Percentiles rank a stretch among this genome's conserved stretches.
phyloP scores from a whole-genome alignment of 805 yeast species.

The Starmerella kuoi region DNA sequence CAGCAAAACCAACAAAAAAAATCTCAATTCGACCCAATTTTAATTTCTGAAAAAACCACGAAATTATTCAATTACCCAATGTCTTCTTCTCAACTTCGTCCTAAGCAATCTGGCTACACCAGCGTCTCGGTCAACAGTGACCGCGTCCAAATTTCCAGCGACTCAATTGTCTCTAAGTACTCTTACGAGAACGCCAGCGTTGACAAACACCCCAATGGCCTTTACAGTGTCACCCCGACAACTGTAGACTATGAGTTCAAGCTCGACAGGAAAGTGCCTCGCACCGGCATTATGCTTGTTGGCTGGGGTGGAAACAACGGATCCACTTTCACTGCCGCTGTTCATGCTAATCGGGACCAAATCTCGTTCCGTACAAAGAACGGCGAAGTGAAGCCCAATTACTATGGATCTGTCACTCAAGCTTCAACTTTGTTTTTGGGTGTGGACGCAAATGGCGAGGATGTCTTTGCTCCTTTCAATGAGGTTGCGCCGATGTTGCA shows the following conservation, averaged over 20 bases:
- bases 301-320: slow-evolving; percentile 98
- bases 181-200: slow-evolving; percentile 69
- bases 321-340: slow-evolving; percentile 75
- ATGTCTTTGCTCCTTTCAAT: slow-evolving; percentile 85
- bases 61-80: slow-evolving; percentile 13
- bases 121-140: slow-evolving; percentile 45
- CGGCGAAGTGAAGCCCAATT: slow-evolving; percentile 65
- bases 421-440: slow-evolving; percentile 83
- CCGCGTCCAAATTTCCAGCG: slow-evolving; percentile 40
- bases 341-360: slow-evolving; percentile 72
- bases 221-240: slow-evolving; percentile 56
- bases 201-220: slow-evolving; percentile 37
- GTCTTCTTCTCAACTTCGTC: slow-evolving; percentile 20
- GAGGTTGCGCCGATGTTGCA: slow-evolving; percentile 74
- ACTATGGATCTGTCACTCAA: slow-evolving; percentile 91
- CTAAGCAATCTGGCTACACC: slow-evolving; percentile 28
- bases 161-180: slow-evolving; percentile 44
- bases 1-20: slow-evolving; percentile 3
- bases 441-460: slow-evolving; percentile 67
- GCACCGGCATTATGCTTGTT: slow-evolving; percentile 77
- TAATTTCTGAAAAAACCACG: slow-evolving; percentile 2
- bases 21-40: slow-evolving; percentile 1
- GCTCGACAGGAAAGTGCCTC: slow-evolving; percentile 69
- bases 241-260: slow-evolving; percentile 70
- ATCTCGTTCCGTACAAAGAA: slow-evolving; percentile 70